Base-by-base conservation (phyloP, 2,329 filamentous ascomycete species). In the Pseudogymnoascus sp. region DNA sequence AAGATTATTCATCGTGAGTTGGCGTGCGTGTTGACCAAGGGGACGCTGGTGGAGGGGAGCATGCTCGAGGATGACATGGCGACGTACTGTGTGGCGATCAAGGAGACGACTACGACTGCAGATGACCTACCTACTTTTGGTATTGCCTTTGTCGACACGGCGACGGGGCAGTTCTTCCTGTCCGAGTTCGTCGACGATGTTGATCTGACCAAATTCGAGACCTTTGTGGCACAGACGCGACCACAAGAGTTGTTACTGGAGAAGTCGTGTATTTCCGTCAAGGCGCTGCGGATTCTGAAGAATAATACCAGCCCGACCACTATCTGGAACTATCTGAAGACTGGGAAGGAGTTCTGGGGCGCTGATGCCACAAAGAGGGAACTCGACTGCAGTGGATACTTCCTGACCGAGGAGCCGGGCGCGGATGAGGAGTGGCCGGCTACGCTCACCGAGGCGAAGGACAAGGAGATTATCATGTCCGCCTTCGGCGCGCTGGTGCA, bases 1-100 rank as follows among this genome's bases (percentile, higher is more conserved):
- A 97, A 97, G 74, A 86, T 99, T 68, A 99, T 99, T 67, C 87
- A 86, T 54, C 85, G 94, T 71, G 91, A 99, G 73, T 79, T 99
- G 35, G 87, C 92, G 1, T 94, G 91, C 68, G 91, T 99, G 11
- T 80, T 99, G 28, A 99, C 94, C 0, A 86, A 87, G 6, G 94
- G 94, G 32, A 99, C 94, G 0, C 82, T 99, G 1, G 93, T 99
- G 4, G 94, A 99, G 63, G 92, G 91, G 14, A 87, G 90, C 66
- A 99, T 99, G 94, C 83, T 99, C 39, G 93, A 97, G 72, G 91
- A 96, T 70, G 94, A 99, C 73, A 96, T 96, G 88, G 90, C 94
- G 1, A 96, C 91, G 0, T 97, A 91, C 74, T 99, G 94, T 72
- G 91, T 94, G 60, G 89, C 94, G 1, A 94, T 99, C 75, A 99